Evolutionary conservation across 192 early-diverging fungal species (phyloP).

Genomic region (Coemansia sp.): DNA sequence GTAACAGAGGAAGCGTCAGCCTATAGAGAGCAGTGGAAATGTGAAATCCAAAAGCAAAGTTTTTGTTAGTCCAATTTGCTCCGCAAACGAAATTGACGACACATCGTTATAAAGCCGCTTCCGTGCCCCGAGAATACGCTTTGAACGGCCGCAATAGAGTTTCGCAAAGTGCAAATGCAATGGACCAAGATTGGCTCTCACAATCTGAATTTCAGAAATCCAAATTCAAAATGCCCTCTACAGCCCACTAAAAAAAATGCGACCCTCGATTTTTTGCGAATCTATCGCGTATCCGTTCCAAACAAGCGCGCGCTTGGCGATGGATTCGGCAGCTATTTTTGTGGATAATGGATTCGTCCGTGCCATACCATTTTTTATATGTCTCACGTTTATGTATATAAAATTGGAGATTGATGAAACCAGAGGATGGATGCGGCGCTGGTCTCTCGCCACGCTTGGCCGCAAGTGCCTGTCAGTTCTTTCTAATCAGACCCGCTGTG

Average conservation of each 20-base stretch:
- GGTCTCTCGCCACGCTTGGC: neutral
- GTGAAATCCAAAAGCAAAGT: neutral
- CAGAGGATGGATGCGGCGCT: conserved; percentile 1
- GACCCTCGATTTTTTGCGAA: neutral
- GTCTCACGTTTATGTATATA: conserved; percentile 2
- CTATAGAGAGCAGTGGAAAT: conserved; percentile 40
- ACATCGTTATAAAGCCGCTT: neutral
- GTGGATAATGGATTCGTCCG: conserved; percentile 1
- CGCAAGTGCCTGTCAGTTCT: neutral
- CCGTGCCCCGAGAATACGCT: neutral
- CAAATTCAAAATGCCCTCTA: neutral
- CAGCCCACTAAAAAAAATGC: neutral
- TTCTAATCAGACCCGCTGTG: neutral
- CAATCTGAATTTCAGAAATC: neutral
- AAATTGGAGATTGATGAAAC: conserved; percentile 4
- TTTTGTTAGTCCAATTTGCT: neutral
- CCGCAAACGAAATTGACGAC: neutral
- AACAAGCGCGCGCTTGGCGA: neutral
- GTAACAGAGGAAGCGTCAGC: conserved; percentile 85
- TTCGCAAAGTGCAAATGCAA: neutral
- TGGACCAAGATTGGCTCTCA: neutral
- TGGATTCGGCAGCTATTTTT: neutral
- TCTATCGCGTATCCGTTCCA: neutral
- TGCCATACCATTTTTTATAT: conserved; percentile 3
- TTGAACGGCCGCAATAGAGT: neutral